Evolutionary conservation across 225 moss, liverwort and hornwort genomes (phyloP), one percentile per base, ranked within the genome.

Genomic region (Physcomitrium patens): DNA sequence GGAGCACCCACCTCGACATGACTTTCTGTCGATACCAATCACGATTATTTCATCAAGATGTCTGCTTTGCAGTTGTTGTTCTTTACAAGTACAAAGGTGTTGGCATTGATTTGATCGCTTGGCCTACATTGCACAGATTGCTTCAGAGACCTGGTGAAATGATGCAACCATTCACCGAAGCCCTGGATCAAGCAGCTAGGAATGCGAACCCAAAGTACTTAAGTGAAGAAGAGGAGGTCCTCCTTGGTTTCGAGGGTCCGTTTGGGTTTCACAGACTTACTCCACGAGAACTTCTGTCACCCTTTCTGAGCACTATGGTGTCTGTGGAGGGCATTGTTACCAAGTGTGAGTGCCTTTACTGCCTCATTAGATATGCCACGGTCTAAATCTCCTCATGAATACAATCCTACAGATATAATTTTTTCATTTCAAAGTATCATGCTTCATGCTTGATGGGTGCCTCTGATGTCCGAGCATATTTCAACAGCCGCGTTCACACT

Each of bases 291-390:
- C 82, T 93, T 41, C 53, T 93, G 44, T 93, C 93, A 46, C 91
- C 93, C 31, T 93, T 93, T 67, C 83, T 93, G 19, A 87, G 93
- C 57, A 84, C 87, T 61, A 71, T 91, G 87, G 93, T 93, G 41
- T 89, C 85, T 37, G 93, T 93, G 27, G 89, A 93, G 71, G 93
- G 93, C 60, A 93, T 93, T 41, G 86, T 93, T 63, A 93, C 93
- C 19, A 93, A 91, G 59, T 93, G 93, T 91, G 75, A 79, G 83
- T 52, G 12, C 70, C 42, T 31, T 16, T 12, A 43, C 50, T 27
- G 26, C 62, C 54, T 41, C 18, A 3, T 68, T 22, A n/a, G 26
- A 56, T 42, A 4, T 46, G 15, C 22, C 47, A 24, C 22, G 47
- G 54, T 42, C 5, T 45, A 23, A 9, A 37, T 63, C 46, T 44